Evolutionary conservation across 176 grass and related monocot species (phyloP).

Genomic region (Raddia guianensis): DNA sequence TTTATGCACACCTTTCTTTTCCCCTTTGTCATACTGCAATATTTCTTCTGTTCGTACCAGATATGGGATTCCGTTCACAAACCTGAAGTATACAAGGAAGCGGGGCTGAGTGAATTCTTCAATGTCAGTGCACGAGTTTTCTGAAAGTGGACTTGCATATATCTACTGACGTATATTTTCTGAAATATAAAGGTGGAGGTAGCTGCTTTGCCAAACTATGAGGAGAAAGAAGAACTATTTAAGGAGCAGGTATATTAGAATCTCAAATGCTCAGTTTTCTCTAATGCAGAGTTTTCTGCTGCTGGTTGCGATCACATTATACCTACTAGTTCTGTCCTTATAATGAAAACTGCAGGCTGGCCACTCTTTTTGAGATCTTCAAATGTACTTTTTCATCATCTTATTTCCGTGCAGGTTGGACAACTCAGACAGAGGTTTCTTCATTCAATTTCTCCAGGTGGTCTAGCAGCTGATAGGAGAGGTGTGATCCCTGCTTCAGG

Average conservation of each 20-base stretch:
- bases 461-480: slow-evolving; percentile 90
- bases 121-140: slow-evolving; percentile 63
- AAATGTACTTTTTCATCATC: neutral
- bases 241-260: slow-evolving; percentile 64
- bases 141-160: slow-evolving; percentile 30
- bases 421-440: slow-evolving; percentile 75
- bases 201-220: slow-evolving; percentile 80
- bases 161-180: slow-evolving; percentile 35
- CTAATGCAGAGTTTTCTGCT: neutral
- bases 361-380: neutral
- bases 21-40: slow-evolving; percentile 23
- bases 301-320: slow-evolving; percentile 23
- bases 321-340: neutral
- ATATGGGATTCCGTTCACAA: slow-evolving; percentile 88
- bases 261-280: neutral
- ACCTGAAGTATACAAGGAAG: slow-evolving; percentile 80
- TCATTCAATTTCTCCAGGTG: slow-evolving; percentile 71
- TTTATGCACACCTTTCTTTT: slow-evolving; percentile 32
- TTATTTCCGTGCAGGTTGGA: slow-evolving; percentile 57
- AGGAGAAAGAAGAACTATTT: slow-evolving; percentile 90
- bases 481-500: slow-evolving; percentile 86
- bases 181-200: slow-evolving; percentile 80
- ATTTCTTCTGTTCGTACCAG: slow-evolving; percentile 45
- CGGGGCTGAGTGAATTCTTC: slow-evolving; percentile 85
- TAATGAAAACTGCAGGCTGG: neutral